Evolutionary conservation across 164 flowering plant species (phyloP), one percentile per base, ranked within the genome.

Genomic region (Annona cherimola): DNA sequence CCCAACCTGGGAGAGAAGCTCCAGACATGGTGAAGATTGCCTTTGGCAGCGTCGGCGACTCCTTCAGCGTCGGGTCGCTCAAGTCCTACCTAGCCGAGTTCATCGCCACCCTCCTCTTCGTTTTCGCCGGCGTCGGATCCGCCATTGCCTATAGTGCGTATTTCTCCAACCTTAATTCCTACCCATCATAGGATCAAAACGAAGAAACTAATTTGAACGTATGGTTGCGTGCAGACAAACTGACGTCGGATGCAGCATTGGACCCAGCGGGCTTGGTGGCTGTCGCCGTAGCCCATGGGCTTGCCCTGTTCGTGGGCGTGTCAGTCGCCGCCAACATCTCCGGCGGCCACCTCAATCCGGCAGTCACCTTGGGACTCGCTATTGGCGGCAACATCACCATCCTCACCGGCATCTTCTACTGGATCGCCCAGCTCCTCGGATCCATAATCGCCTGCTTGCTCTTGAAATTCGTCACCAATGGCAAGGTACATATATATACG

Each of bases 271-370:
- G 96, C 4, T 83, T 90, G 1, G 88, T 90, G 35, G 91, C 93
- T 3, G 76, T 88, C 42, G 93, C 93, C 0, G 74, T 90, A 61
- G 90, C 90, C 16, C 96, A 90, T 77, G 96, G 83, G 19, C 84
- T 90, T 44, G 93, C 96, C 3, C 75, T 90, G 69, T 90, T 90
- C 68, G 96, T 89, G 9, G 96, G 88, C 2, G 96, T 89, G 2
- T 73, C 93, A 26, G 77, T 89, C 1, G 93, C 89, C 0, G 96
- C 96, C 74, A 90, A 90, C 81, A 84, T 87, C 73, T 90, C 96
- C 1, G 96, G 96, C 60, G 96, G 96, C 46, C 96, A 90, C 67
- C 63, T 90, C 73, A 90, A 90, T 64, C 95, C 95, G 41, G 95
- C 93, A 9, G 95, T 90, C 72, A 88, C 92, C 12, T 84, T 90